phyloP scores from a whole-genome alignment of 305 asterid species.

The Plantago lanceolata region DNA sequence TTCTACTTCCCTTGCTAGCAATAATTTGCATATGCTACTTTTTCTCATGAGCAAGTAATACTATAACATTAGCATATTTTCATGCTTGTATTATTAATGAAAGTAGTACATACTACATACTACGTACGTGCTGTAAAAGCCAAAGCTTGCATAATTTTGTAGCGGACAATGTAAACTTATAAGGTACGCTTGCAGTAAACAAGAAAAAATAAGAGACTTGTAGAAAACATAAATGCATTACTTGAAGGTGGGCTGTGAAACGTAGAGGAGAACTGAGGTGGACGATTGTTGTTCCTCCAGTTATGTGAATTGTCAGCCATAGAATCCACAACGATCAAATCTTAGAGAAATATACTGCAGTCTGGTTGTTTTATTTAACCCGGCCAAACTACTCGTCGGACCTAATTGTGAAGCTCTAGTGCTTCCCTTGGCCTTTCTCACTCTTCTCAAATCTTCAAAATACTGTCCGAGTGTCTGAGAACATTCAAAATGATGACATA shows the following conservation, averaged over 20 bases:
- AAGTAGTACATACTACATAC: background rate
- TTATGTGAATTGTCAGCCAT: conserved; percentile 63
- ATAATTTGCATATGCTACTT: background rate
- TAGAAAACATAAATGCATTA: conserved; percentile 27
- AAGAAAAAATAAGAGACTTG: conserved; percentile 1
- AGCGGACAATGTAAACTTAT: background rate
- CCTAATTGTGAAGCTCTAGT: background rate
- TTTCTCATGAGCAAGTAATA: background rate
- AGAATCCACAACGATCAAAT: conserved; percentile 19
- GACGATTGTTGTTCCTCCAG: conserved; percentile 39
- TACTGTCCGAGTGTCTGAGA: background rate
- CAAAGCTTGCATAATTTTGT: background rate
- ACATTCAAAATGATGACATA: background rate
- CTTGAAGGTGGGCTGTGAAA: conserved; percentile 47
- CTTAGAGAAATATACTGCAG: background rate
- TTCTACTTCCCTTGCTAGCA: background rate
- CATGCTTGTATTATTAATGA: background rate
- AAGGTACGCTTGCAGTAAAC: conserved; percentile 1
- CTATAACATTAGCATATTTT: background rate
- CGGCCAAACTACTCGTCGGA: background rate
- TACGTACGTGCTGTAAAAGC: background rate
- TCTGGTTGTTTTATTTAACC: background rate
- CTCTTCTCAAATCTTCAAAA: background rate
- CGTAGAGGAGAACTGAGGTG: conserved; percentile 41
- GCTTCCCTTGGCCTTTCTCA: background rate